These are phyloP conservation scores for Chlorokybus atmophyticus DNA, from an alignment of 139 green algal genomes.

Conservation along the genomic window DNA sequence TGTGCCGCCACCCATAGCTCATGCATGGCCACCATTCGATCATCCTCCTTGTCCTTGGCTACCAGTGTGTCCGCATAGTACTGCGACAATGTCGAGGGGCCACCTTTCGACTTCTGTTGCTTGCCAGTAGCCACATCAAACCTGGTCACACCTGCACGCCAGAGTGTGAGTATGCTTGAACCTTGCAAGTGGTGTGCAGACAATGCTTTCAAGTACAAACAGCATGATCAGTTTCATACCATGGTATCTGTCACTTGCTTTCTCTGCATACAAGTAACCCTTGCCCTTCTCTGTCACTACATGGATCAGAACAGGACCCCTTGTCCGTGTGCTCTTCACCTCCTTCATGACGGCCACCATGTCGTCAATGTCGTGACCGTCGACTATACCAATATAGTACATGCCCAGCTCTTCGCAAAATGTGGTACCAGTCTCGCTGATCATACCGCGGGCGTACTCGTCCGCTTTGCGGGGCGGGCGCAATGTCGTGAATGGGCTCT, in stretches of 20 bases:
- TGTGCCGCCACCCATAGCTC: too few species aligned
- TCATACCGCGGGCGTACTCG: slow-evolving; percentile 98
- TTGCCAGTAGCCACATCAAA: slow-evolving; percentile 86
- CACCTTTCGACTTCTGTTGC: slow-evolving; percentile 54
- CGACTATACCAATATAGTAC: slow-evolving; percentile 98
- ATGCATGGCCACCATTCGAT: slow-evolving; percentile 81
- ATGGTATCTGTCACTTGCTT: slow-evolving; percentile 57
- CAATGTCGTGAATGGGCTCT: slow-evolving; percentile 68
- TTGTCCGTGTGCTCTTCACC: slow-evolving; percentile 79
- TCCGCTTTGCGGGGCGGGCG: slow-evolving; percentile 97
- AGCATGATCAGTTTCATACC: too few species aligned
- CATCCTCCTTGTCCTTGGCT: slow-evolving; percentile 82
- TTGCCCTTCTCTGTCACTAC: slow-evolving; percentile 92
- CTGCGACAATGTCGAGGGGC: slow-evolving; percentile 78
- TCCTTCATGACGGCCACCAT: slow-evolving; percentile 46
- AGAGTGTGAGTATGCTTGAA: too few species aligned
- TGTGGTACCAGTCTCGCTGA: slow-evolving; percentile 75
- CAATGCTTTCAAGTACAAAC: too few species aligned
- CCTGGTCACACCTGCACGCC: slow-evolving; percentile 87
- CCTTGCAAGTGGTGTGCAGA: too few species aligned
- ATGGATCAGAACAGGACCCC: slow-evolving; percentile 92
- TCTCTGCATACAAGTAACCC: slow-evolving; percentile 79
- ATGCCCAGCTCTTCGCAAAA: slow-evolving; percentile 98
- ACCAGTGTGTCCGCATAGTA: slow-evolving; percentile 94
- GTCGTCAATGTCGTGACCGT: slow-evolving; percentile 82